Percentiles rank a stretch among this genome's conserved stretches.
These are phyloP conservation scores for Leishmania aethiopica DNA, from an alignment of 208 protist genomes.

Conservation along the genomic window DNA sequence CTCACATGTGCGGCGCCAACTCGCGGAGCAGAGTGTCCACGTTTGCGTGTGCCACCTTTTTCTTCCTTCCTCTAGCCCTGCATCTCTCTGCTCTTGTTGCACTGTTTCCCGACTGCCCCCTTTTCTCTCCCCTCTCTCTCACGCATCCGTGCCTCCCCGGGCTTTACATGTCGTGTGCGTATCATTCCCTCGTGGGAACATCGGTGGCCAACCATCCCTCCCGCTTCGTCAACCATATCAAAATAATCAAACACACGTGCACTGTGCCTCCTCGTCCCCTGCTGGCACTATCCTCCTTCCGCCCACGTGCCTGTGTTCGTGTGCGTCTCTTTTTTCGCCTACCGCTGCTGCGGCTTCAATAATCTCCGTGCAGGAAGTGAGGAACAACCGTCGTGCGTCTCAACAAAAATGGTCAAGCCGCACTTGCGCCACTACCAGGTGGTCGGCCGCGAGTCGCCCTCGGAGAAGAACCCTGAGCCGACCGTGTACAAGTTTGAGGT, in stretches of 20 bases:
- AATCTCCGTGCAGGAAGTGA: not conserved
- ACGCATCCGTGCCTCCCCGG: not conserved
- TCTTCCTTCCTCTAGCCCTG: not conserved
- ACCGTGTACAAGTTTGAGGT: constrained; percentile 99
- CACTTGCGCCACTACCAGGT: constrained; percentile 95
- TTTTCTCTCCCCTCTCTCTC: not conserved
- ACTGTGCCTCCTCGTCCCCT: not conserved
- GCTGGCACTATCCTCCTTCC: not conserved
- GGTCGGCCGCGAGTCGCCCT: constrained; percentile 94
- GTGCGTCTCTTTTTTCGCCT: not conserved
- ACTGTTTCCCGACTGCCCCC: not conserved
- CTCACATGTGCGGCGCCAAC: not conserved
- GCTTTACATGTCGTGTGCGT: not conserved
- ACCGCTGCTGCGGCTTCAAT: not conserved
- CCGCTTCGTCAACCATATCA: not conserved
- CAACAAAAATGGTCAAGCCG: constrained; percentile 70
- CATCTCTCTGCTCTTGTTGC: not conserved
- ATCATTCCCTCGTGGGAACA: not conserved
- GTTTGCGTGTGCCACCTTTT: not conserved
- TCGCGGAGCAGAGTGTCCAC: not conserved
- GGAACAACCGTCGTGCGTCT: constrained; percentile 7
- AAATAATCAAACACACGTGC: not conserved
- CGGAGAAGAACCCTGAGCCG: constrained; percentile 90
- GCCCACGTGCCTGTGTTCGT: not conserved
- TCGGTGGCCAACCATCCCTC: not conserved